Evolutionary conservation across 2,329 filamentous ascomycete genomes (phyloP).

Genomic region (Mollisia scopiformis): DNA sequence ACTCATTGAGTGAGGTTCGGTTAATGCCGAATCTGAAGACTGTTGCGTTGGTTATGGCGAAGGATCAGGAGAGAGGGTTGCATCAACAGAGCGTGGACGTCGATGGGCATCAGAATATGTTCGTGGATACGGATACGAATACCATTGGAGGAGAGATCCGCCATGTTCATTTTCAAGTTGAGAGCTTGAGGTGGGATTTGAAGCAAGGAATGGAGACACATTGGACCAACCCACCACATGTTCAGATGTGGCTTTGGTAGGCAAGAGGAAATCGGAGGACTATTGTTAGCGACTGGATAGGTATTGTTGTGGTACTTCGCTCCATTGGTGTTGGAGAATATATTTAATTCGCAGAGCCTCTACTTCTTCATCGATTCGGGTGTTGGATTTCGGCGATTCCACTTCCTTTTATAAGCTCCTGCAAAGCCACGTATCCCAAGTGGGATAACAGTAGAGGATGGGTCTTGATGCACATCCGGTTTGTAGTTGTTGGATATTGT

Average conservation of each 20-base stretch:
- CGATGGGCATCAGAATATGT: slow-evolving; percentile 12
- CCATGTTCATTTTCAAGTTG: slow-evolving; percentile 28
- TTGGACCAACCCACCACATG: slow-evolving; percentile 21
- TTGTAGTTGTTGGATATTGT: too few species aligned
- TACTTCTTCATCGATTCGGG: not conserved
- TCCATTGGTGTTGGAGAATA: not conserved
- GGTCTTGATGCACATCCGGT: not conserved
- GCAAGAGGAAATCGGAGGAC: not conserved
- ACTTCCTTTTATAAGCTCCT: too few species aligned
- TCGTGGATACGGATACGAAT: slow-evolving; percentile 19
- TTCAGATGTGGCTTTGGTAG: slow-evolving; percentile 33
- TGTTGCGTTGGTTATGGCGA: slow-evolving; percentile 29
- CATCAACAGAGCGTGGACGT: slow-evolving; percentile 7
- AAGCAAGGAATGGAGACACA: slow-evolving; percentile 16
- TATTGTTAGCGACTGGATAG: not conserved
- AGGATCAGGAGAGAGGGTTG: slow-evolving; percentile 18
- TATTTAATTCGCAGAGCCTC: not conserved
- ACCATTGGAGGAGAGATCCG: slow-evolving; percentile 24
- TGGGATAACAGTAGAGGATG: too few species aligned
- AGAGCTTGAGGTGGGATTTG: slow-evolving; percentile 25
- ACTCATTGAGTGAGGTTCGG: slow-evolving; percentile 27
- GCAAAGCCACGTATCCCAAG: too few species aligned
- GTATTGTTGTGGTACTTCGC: not conserved
- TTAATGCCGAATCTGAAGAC: slow-evolving; percentile 26
- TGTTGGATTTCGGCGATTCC: too few species aligned